Evolutionary conservation across 495 filamentous ascomycete genomes (phyloP), one percentile per base, ranked within the genome.

Genomic region (Hyaloscypha finlandica): DNA sequence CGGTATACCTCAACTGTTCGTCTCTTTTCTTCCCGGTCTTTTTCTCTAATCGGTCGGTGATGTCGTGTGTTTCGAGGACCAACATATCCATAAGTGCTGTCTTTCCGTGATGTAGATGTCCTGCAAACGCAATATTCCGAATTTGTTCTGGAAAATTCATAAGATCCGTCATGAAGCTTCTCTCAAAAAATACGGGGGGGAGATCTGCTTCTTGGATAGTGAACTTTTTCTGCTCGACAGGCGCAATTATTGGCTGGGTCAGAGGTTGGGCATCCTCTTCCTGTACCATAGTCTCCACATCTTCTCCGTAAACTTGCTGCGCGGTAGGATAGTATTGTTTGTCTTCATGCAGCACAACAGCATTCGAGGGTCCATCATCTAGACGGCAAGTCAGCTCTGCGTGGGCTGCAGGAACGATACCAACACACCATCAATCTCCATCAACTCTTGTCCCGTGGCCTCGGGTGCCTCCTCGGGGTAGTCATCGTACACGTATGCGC

Each of bases 291-390:
- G 93, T 93, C 81, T 99, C 95, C 65, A 99, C 95, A 76, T 91
- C 94, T 64, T 88, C 85, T 32, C 96, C 95, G 76, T 97, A 99
- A 19, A 97, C 89, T 73, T 98, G 94, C 70, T 93, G 89, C 33
- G 95, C 96, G 31, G 92, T 97, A 20, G 95, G 96, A 74, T 99
- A 99, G 75, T 99, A 99, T 80, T 98, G 95, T 77, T 99, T 98
- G 80, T 99, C 96, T 81, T 99, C 95, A 76, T 99, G 96, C 35
- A 99, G 85, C 59, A 99, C 84, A 37, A 99, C 94, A 53, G 94
- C 94, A 77, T 98, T 99, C 8, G 94, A 97, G 22, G 95, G 92
- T n/a, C 92, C 94, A 58, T 96, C 92, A 78, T 89, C 82, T 81
- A 66, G 6, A 29, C 22, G 42, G 42, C 16, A 63, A 75, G 68